Conservation (phyloP, 1,284 basidiomycete genomes). For the Mycosarcoma maydis region DNA sequence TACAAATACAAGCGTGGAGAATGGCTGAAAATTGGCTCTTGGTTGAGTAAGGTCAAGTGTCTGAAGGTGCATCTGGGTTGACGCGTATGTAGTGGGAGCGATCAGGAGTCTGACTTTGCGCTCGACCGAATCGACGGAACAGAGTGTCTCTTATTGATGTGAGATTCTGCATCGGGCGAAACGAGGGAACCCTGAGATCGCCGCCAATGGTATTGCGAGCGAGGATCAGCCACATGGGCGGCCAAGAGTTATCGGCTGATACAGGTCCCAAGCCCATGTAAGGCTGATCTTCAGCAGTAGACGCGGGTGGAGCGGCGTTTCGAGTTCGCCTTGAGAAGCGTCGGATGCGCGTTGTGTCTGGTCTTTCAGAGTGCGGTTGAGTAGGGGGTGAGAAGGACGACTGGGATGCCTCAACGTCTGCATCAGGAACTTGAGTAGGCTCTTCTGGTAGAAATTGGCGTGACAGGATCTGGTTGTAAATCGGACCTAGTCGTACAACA, state of each 20-base stretch:
- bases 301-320: not conserved
- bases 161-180: slow-evolving; percentile 16
- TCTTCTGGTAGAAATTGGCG: slow-evolving; percentile 13
- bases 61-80: slow-evolving; percentile 15
- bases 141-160: slow-evolving; percentile 16
- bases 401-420: not conserved
- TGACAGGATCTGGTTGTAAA: slow-evolving; percentile 24
- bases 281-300: not conserved
- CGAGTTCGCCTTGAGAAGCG: slow-evolving; percentile 33
- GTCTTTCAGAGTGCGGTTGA: slow-evolving; percentile 5
- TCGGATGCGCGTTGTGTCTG: slow-evolving; percentile 30
- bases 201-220: slow-evolving; percentile 36
- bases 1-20: slow-evolving; percentile 20
- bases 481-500: slow-evolving; percentile 18
- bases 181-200: slow-evolving; percentile 3
- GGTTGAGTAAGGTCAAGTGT: slow-evolving; percentile 2
- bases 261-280: slow-evolving; percentile 16
- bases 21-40: too few relatives aligned
- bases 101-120: slow-evolving; percentile 12
- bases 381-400: not conserved
- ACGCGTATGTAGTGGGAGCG: slow-evolving; percentile 24
- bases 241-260: slow-evolving; percentile 34
- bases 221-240: slow-evolving; percentile 46
- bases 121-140: slow-evolving; percentile 17
- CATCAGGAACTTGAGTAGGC: not conserved